Base-by-base conservation (phyloP, 768 basidiomycete species). In the Lactifluus rugatus region DNA sequence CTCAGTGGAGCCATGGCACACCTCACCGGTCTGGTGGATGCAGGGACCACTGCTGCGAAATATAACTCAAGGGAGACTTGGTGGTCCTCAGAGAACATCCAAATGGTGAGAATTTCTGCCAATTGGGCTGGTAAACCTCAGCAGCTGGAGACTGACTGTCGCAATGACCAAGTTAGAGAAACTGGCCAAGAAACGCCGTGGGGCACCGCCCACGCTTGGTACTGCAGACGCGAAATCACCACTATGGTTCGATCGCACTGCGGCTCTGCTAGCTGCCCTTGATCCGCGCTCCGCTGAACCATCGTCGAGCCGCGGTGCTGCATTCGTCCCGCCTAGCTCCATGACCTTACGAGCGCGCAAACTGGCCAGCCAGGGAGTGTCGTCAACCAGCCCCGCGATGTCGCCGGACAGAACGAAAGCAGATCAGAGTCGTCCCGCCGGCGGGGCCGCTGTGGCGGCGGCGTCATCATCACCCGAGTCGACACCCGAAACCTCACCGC, bases 1-100 rank as follows among this genome's bases (percentile, higher is more conserved):
- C 82, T 76, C 6, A 92, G 88, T 61, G 95, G 88, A 0, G 78
- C 85, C 0, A 81, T 93, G 80, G 88, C 92, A 0, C 88, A 93
- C 68, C 69, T 95, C 2, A 73, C 74, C 7, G 94, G 93, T 4
- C 71, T 97, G 21, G 75, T 74, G 1, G 76, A 73, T 46, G 68
- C 50, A 5, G 54, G 2, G 37, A 47, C 23, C 17, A 6, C 21
- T 4, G 11, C 34, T 63, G 48, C 17, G 50, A 25, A 56, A 45
- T 32, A 46, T 2, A 23, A 28, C 26, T 52, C 17, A 48, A 55
- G 23, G 47, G 45, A 55, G 44, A 23, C 23, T 4, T 54, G 54
- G 73, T 78, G n/a, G 72, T 81, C 50, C 25, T 14, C 42, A 17
- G 63, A 58, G 34, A 62, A 58, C 31, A 56, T 60, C 31, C 51